A percentile compares a stretch with the other conserved stretches of the same genome.
These are phyloP conservation scores for Pelargonium fulgidum DNA, from an alignment of 441 rosid genomes.

Conservation along the genomic window DNA sequence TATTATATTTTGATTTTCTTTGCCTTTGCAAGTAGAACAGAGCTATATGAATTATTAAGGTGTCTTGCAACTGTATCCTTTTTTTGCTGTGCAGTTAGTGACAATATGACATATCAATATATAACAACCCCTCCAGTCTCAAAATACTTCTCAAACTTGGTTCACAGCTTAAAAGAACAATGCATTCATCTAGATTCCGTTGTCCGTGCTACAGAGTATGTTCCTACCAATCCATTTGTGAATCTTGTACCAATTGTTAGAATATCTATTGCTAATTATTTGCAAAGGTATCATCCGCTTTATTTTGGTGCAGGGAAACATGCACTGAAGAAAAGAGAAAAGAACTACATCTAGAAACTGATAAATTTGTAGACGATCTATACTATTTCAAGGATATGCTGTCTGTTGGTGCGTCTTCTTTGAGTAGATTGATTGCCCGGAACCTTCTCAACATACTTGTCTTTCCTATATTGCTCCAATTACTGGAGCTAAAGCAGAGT, in stretches of 20 bases:
- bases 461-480: conserved; percentile 43
- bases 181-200: conserved; percentile 41
- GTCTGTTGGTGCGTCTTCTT: conserved; percentile 38
- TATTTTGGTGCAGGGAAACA: conserved; percentile 36
- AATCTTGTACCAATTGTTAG: conserved; percentile 14
- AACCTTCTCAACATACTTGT: conserved; percentile 46
- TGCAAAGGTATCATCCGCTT: conserved; percentile 14
- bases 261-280: conserved; percentile 13
- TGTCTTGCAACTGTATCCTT: conserved; percentile 23
- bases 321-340: conserved; percentile 27
- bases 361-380: conserved; percentile 56
- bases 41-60: conserved; percentile 6
- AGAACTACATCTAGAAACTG: conserved; percentile 39
- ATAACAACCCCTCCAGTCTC: conserved; percentile 54
- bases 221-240: conserved; percentile 17
- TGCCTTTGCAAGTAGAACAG: conserved; percentile 17
- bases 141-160: conserved; percentile 54
- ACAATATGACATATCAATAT: conserved; percentile 48
- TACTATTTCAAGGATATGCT: conserved; percentile 66
- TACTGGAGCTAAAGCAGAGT: conserved; percentile 35
- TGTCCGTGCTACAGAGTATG: conserved; percentile 42
- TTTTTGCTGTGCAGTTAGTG: conserved; percentile 53
- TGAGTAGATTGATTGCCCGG: conserved; percentile 41
- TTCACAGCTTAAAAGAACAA: conserved; percentile 42
- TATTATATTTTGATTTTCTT: conserved; percentile 22